Evolutionary conservation across 495 filamentous ascomycete genomes (phyloP), one percentile per base, ranked within the genome.

Genomic region (Extremus antarcticus): DNA sequence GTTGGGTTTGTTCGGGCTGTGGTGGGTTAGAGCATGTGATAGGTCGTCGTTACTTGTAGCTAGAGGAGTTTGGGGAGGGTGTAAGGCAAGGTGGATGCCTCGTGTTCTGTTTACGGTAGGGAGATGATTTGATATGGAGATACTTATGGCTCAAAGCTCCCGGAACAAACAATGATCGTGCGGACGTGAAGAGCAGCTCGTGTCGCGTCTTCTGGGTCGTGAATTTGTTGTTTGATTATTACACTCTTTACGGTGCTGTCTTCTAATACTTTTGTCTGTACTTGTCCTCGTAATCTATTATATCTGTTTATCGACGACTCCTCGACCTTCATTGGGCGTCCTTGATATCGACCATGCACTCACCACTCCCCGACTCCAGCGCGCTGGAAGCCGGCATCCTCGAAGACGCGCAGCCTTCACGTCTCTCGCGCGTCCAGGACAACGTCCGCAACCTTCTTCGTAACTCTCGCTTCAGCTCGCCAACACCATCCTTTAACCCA

Each of bases 351-450:
- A 43, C 24, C 1, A 62, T 62, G 59, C 59, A 51, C 20, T 54
- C 50, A 23, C 55, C 59, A 0, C 52, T 62, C 19, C 55, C 59
- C 1, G 59, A 62, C 43, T 46, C 55, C 46, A 58, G 59, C 48
- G 55, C 50, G 4, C 56, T 62, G 2, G 59, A 62, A 39, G 55
- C 59, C 41, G 59, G 59, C 38, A 54, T 62, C 19, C 19, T 62
- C 55, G 55, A 58, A n/a, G 55, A 62, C 47, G 19, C 40, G n/a
- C 32, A 32, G 35, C 55, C 59, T 19, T 49, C 59, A 29, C 55
- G 59, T 23, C 50, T 62, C 7, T 62, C 59, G 15, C 55, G 59
- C 38, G 55, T 62, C 9, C 59, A 62, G 46, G 59, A 62, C 55
- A 62, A 62, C 47, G 59, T 62, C 40, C 50, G 59, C 35, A 51